Conservation (phyloP, 768 basidiomycete genomes). For the Leccinellum luteum region DNA sequence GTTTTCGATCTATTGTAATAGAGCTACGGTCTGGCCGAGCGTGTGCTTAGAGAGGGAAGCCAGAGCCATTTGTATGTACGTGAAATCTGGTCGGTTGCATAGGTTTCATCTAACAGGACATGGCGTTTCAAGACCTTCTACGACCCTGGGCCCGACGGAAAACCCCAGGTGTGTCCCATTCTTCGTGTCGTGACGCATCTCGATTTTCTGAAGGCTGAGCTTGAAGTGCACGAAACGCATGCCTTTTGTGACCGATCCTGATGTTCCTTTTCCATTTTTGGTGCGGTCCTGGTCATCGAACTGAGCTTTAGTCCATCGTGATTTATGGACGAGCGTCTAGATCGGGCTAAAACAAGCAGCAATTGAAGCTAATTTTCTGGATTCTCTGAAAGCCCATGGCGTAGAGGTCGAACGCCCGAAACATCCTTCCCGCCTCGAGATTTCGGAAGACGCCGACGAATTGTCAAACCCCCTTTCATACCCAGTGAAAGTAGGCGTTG, state of each 20-base stretch:
- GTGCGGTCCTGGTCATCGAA: background rate
- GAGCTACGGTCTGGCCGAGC: background rate
- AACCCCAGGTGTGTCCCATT: background rate
- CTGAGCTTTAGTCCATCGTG: background rate
- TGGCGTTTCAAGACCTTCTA: background rate
- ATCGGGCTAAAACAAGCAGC: background rate
- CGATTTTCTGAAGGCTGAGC: background rate
- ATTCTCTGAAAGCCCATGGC: background rate
- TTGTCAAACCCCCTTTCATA: background rate
- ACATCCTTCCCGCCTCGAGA: background rate
- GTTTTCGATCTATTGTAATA: background rate
- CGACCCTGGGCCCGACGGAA: background rate
- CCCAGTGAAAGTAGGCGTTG: background rate
- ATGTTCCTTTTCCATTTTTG: background rate
- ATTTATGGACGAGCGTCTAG: background rate
- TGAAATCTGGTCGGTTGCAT: background rate
- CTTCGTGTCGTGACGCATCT: background rate
- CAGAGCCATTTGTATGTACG: background rate
- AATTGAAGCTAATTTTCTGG: background rate
- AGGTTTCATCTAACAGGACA: background rate
- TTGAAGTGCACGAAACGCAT: background rate
- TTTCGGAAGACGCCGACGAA: background rate
- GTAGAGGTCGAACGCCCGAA: background rate
- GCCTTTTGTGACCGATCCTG: background rate
- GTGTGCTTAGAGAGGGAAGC: background rate